Base-by-base conservation (phyloP, 345 rosid genomes). In the Eucalyptus tenuipes region DNA sequence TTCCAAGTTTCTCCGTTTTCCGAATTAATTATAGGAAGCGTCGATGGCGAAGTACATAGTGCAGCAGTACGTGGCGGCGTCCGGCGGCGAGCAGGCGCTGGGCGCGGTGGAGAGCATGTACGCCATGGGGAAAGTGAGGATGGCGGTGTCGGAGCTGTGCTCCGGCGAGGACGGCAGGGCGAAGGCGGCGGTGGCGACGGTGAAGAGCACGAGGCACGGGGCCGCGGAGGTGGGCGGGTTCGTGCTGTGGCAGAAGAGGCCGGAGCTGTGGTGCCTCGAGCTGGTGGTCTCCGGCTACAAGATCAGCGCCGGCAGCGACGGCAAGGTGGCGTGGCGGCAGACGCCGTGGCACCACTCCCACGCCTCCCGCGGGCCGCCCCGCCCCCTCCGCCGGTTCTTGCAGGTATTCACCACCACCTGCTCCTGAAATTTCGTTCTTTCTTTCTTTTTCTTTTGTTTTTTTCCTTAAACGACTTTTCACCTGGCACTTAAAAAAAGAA, bases 21-120 rank as follows among this genome's bases (percentile, higher is more conserved):
- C 47, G 42, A 37, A 71, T 37, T 71, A 37, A 37, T 71, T 52
- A 20, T 44, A 98, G 99, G 98, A 97, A 92, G 89, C 93, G 84
- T 98, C 99, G 14, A 97, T 95, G 96, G 99, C 98, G 49, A 96
- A 94, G 85, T 98, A 97, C 92, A 97, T 98, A 91, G 97, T 98
- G 90, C 95, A 96, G 50, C 99, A 98, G 45, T 98, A 98, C 88
- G 90, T 94, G 88, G 99, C 99, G 2, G 97, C 99, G 4, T 96
- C 94, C 24, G 99, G 99, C 29, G 99, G 99, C 20, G 99, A 98
- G 37, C 89, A 87, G 33, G 97, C 96, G 0, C 86, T 98, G 89
- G 92, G 91, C 88, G 86, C 95, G 1, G 89, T 95, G 16, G 93
- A 94, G 66, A 98, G 99, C 71, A 96, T 96, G 98, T 98, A 92